Conservation (phyloP, 345 rosid species). For the Linum tenue region DNA sequence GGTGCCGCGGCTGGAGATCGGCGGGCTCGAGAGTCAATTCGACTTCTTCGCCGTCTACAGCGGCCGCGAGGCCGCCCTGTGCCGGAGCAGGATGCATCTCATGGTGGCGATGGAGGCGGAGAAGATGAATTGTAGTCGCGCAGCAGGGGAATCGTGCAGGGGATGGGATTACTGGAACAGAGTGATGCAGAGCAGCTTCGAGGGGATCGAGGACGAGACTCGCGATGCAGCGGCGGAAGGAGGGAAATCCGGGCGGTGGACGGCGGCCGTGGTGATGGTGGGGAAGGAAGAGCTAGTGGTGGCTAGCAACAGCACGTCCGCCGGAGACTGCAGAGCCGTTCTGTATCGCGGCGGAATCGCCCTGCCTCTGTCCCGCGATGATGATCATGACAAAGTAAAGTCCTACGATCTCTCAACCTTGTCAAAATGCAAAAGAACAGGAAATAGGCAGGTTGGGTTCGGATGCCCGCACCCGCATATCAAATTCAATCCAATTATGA, state of each 20-base stretch:
- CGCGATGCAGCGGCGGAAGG: neutral
- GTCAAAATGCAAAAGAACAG: too few species aligned
- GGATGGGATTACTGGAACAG: slow-evolving; percentile 20
- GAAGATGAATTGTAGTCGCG: slow-evolving; percentile 2
- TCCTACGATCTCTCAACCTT: too few species aligned
- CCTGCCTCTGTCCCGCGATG: slow-evolving; percentile 26
- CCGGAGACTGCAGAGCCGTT: slow-evolving; percentile 35
- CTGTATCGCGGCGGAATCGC: slow-evolving; percentile 22
- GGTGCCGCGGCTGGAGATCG: slow-evolving; percentile 8
- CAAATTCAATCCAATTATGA: too few species aligned
- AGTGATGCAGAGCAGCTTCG: slow-evolving; percentile 27
- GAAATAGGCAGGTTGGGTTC: too few species aligned
- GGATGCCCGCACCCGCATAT: too few species aligned
- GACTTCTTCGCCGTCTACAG: slow-evolving; percentile 35
- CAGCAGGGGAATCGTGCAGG: neutral
- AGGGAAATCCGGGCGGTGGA: slow-evolving; percentile 16
- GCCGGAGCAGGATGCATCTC: slow-evolving; percentile 28
- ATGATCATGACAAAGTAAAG: slow-evolving; percentile 11
- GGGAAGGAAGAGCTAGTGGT: slow-evolving; percentile 28
- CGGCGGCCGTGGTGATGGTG: slow-evolving; percentile 31
- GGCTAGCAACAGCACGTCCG: slow-evolving; percentile 19
- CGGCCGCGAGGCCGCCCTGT: slow-evolving; percentile 19
- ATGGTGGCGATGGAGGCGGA: slow-evolving; percentile 27
- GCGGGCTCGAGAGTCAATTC: slow-evolving; percentile 8
- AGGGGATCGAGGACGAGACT: slow-evolving; percentile 35